phyloP scores from a whole-genome alignment of 768 basidiomycete species.

The Termitomyces titanicus region DNA sequence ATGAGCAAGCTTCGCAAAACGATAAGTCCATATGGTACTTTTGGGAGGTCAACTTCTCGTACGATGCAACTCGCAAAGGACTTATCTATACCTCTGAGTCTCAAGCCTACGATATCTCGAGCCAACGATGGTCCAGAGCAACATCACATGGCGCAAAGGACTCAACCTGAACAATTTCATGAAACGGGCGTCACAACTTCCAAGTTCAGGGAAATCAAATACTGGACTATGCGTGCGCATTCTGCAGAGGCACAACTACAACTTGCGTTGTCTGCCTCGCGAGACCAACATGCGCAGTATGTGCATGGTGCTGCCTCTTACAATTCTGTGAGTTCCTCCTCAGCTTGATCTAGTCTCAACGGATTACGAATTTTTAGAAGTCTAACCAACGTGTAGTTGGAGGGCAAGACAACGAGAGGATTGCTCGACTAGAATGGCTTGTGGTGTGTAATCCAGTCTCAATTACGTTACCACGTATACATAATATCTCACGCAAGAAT shows the following conservation, averaged over 20 bases:
- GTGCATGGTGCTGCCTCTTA: constrained; percentile 40
- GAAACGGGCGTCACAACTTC: not conserved
- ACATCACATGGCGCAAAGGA: not conserved
- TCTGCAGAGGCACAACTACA: constrained; percentile 59
- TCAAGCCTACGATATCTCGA: constrained; percentile 1
- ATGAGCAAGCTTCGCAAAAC: constrained; percentile 12
- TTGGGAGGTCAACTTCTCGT: constrained; percentile 4
- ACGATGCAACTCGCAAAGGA: constrained; percentile 13
- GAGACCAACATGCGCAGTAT: constrained; percentile 21
- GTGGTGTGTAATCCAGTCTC: constrained; percentile 36
- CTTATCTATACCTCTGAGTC: constrained; percentile 6
- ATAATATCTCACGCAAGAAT: not conserved
- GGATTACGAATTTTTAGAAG: constrained; percentile 28
- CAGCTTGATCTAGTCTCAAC: not conserved
- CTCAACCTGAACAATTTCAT: not conserved
- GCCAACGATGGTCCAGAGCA: not conserved
- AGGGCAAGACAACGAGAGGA: constrained; percentile 42
- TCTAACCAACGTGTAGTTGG: constrained; percentile 34
- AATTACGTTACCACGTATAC: not conserved
- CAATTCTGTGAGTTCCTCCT: constrained; percentile 27
- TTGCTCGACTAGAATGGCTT: constrained; percentile 46
- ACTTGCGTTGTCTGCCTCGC: not conserved
- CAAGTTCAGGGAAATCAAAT: constrained; percentile 38
- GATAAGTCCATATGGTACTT: not conserved
- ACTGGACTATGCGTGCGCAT: constrained; percentile 67